These are phyloP conservation scores for Rasamsonia emersonii DNA, from an alignment of 2,329 filamentous ascomycete genomes.

Conservation along the genomic window DNA sequence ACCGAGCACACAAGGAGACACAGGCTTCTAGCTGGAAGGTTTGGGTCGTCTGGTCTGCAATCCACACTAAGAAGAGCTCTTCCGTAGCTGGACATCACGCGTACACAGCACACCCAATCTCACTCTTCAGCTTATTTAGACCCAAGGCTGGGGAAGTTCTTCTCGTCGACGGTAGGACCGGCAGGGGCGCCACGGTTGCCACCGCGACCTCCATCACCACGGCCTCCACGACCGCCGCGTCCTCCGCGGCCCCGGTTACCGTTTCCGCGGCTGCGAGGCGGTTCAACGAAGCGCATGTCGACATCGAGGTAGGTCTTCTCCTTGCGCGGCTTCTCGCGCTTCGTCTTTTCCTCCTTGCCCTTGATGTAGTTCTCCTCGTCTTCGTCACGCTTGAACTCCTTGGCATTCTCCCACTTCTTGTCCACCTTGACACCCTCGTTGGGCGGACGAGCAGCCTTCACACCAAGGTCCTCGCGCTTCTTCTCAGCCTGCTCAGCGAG, in stretches of 20 bases:
- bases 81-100: not conserved
- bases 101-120: not conserved
- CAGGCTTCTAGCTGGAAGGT: too few species aligned
- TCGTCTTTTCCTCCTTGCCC: slow-evolving; percentile 63
- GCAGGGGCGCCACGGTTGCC: slow-evolving; percentile 20
- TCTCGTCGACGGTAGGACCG: slow-evolving; percentile 30
- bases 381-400: slow-evolving; percentile 48
- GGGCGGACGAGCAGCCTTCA: slow-evolving; percentile 70
- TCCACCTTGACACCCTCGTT: slow-evolving; percentile 83
- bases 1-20: too few species aligned
- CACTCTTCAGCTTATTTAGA: slow-evolving; percentile 23
- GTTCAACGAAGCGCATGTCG: slow-evolving; percentile 73
- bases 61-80: too few species aligned
- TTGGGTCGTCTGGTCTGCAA: too few species aligned
- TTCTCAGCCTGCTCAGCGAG: slow-evolving; percentile 67
- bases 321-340: slow-evolving; percentile 81
- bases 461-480: slow-evolving; percentile 58
- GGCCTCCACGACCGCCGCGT: slow-evolving; percentile 36
- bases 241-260: slow-evolving; percentile 39
- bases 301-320: slow-evolving; percentile 84
- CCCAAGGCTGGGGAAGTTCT: slow-evolving; percentile 39
- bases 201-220: slow-evolving; percentile 36
- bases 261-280: slow-evolving; percentile 46
- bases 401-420: slow-evolving; percentile 90
- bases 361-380: slow-evolving; percentile 68